These are phyloP conservation scores for Antrodiella citrinella DNA, from an alignment of 768 basidiomycete genomes.

Conservation along the genomic window DNA sequence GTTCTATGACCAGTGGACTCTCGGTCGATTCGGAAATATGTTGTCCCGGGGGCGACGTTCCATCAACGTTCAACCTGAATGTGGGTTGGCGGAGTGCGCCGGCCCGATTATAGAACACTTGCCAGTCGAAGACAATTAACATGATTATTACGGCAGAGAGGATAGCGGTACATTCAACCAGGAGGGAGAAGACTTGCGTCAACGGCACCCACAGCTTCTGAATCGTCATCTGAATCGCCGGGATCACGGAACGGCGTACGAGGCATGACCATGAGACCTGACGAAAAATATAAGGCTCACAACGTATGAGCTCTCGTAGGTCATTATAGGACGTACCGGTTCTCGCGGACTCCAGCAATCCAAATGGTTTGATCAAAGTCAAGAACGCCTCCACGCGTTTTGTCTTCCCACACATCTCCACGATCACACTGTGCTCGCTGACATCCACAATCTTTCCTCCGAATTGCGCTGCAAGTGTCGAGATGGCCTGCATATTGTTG, in stretches of 20 bases:
- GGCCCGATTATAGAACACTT: too few relatives aligned
- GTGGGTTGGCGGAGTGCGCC: too few relatives aligned
- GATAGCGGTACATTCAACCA: too few relatives aligned
- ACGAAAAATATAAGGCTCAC: not conserved
- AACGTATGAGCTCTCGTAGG: constrained; percentile 2
- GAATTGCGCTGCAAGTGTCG: constrained; percentile 78
- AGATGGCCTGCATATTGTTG: constrained; percentile 82
- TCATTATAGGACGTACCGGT: constrained; percentile 53
- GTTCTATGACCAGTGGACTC: too few relatives aligned
- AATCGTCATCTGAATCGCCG: constrained; percentile 45
- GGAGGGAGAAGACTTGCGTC: constrained; percentile 93
- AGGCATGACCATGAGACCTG: constrained; percentile 98
- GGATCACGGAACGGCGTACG: constrained; percentile 76
- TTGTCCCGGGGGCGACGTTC: too few relatives aligned
- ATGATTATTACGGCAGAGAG: too few relatives aligned
- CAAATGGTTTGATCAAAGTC: constrained; percentile 85
- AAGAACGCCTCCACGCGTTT: constrained; percentile 89
- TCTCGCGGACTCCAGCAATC: constrained; percentile 89
- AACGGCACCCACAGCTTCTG: constrained; percentile 49
- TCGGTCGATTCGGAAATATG: too few relatives aligned
- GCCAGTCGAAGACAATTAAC: too few relatives aligned
- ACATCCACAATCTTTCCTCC: constrained; percentile 92
- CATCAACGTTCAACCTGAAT: too few relatives aligned
- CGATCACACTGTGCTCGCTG: constrained; percentile 89
- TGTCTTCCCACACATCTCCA: constrained; percentile 93